These are phyloP conservation scores for Pythium dissimile DNA, from an alignment of 352 stramenopile genomes.

Conservation along the genomic window DNA sequence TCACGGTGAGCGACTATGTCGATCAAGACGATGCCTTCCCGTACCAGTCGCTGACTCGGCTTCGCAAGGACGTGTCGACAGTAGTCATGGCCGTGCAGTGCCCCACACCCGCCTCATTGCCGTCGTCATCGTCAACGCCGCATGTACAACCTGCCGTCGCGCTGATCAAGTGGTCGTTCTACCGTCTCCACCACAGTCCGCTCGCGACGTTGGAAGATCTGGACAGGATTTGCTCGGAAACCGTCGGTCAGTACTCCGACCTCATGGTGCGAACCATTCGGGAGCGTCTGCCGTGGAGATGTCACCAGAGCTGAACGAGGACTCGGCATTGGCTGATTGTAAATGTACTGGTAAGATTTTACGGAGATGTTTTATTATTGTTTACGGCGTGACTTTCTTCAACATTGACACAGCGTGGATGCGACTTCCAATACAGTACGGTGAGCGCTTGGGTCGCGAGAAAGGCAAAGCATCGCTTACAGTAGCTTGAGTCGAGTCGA, in stretches of 20 bases:
- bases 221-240: background rate
- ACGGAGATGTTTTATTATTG: too few relatives aligned
- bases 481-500: too few relatives aligned
- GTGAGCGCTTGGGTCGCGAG: too few relatives aligned
- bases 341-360: too few relatives aligned
- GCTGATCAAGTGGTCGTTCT: background rate
- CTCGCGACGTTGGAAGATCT: background rate
- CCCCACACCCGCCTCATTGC: too few relatives aligned
- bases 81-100: background rate
- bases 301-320: too few relatives aligned
- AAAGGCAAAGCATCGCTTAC: too few relatives aligned
- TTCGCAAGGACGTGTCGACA: slow-evolving; percentile 24
- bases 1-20: slow-evolving; percentile 35
- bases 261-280: background rate
- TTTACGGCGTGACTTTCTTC: too few relatives aligned
- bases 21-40: slow-evolving; percentile 41
- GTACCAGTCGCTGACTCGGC: slow-evolving; percentile 32
- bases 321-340: too few relatives aligned
- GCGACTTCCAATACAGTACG: too few relatives aligned
- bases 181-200: background rate
- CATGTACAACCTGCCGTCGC: background rate
- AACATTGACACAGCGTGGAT: too few relatives aligned
- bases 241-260: background rate
- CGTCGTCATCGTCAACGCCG: background rate
- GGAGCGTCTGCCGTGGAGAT: background rate